These are phyloP conservation scores for Orbilia ellipsospora DNA, from an alignment of 2,329 filamentous ascomycete species.

Conservation along the genomic window DNA sequence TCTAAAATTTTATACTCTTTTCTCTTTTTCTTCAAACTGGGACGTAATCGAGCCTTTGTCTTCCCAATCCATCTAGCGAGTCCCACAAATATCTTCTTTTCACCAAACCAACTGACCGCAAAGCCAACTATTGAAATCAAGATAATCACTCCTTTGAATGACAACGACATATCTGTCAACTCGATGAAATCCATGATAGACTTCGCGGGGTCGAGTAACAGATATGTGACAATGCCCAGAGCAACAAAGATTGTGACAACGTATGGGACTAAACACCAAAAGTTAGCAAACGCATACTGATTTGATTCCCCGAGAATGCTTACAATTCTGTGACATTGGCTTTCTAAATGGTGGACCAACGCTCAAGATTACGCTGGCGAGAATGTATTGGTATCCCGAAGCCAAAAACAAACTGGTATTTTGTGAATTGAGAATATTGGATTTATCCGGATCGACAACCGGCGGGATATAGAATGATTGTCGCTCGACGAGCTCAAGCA, in stretches of 20 bases:
- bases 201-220: conserved; percentile 78
- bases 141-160: conserved; percentile 79
- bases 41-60: conserved; percentile 68
- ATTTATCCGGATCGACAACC: conserved; percentile 77
- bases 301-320: conserved; percentile 61
- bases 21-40: conserved; percentile 75
- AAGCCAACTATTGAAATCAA: conserved; percentile 77
- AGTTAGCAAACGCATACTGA: conserved; percentile 10
- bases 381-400: conserved; percentile 93
- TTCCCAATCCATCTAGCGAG: conserved; percentile 76
- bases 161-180: conserved; percentile 77
- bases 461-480: conserved; percentile 91
- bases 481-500: conserved; percentile 77
- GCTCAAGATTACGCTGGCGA: conserved; percentile 87
- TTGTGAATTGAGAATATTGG: conserved; percentile 89
- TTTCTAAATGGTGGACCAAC: conserved; percentile 92
- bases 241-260: conserved; percentile 78
- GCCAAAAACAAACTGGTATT: conserved; percentile 91
- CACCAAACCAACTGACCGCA: conserved; percentile 74
- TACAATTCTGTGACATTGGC: conserved; percentile 80
- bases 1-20: conserved; percentile 87
- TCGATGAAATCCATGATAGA: conserved; percentile 83
- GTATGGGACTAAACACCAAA: conserved; percentile 75
- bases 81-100: conserved; percentile 75
- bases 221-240: conserved; percentile 76